Base-by-base conservation (phyloP, 768 basidiomycete genomes). In the Boletales sp. region DNA sequence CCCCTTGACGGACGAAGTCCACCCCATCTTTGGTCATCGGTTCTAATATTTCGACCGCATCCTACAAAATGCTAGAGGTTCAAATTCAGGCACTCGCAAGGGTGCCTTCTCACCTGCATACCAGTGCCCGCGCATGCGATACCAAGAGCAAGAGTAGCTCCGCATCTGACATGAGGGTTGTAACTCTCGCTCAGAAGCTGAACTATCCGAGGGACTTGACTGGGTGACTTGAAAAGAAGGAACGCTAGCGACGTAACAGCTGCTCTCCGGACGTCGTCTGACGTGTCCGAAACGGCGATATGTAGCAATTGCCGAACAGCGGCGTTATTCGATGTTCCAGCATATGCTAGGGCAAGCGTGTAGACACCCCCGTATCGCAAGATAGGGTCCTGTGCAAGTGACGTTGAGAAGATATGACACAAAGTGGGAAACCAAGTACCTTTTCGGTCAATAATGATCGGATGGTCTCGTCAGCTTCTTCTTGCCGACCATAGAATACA, bases 11-110 rank as follows among this genome's bases (percentile, higher is more conserved):
- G 49, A 99, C 96, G 64, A 98, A 99, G 70, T 99, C 96, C 40
- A 97, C 90, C 19, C 94, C 85, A 58, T 99, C 96, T 63, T 92
- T 96, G 17, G 94, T 96, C 89, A 99, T 92, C 5, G 96, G 96
- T 67, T 98, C 93, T 55, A 99, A 73, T 55, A 99, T 90, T 57
- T 94, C 93, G 51, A 98, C 82, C 18, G 96, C 96, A 71, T 98
- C 94, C 86, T 94, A 65, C 12, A 48, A 55, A 11, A 56, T 15
- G 21, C 5, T 21, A 32, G 40, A 31, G 14, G 32, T 55, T 15
- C 37, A 14, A 38, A 18, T 48, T 18, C 1, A 31, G 49, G 39
- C 11, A 30, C 10, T 18, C 18, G 17, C 19, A 41, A 31, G 5
- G 8, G n/a, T 32, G 9, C 8, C 12, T 28, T 63, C 77, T 56